Conservation (phyloP, 1,284 basidiomycete genomes). For the Malassezia cuniculi region DNA sequence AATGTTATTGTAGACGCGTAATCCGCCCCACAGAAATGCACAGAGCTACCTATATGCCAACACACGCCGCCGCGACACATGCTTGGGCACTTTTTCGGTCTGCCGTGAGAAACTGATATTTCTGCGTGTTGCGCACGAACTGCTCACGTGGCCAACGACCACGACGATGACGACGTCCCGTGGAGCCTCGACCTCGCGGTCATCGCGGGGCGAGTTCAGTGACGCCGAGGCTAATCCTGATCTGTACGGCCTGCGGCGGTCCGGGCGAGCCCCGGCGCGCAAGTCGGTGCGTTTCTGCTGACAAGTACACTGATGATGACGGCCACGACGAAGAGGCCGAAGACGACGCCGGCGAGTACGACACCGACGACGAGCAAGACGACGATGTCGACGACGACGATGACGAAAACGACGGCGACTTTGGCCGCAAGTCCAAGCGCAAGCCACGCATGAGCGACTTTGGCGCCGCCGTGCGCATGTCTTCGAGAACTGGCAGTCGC, state of each 20-base stretch:
- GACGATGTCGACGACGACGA: constrained; percentile 62
- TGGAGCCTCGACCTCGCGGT: too few species aligned
- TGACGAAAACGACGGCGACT: constrained; percentile 55
- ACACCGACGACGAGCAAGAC: constrained; percentile 48
- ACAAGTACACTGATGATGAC: constrained; percentile 12
- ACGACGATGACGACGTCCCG: too few species aligned
- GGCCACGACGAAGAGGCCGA: constrained; percentile 18
- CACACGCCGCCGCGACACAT: too few species aligned
- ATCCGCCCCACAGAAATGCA: too few species aligned
- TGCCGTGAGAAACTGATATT: too few species aligned
- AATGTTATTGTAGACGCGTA: too few species aligned
- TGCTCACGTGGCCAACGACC: too few species aligned
- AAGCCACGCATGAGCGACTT: neutral
- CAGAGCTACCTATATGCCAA: too few species aligned
- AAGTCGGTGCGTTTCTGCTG: constrained; percentile 15
- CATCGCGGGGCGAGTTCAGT: constrained; percentile 1
- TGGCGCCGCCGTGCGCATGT: constrained; percentile 51
- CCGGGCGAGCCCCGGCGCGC: constrained; percentile 34
- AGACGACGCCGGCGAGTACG: constrained; percentile 66
- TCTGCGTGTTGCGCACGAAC: too few species aligned
- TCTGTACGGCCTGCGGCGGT: constrained; percentile 14
- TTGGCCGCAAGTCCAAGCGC: constrained; percentile 2
- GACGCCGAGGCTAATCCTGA: constrained; percentile 15
- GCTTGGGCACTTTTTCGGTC: too few species aligned
- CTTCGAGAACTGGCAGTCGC: constrained; percentile 28